Base-by-base conservation (phyloP, 148 eudicot species). In the Vaccinium vitisidaea region DNA sequence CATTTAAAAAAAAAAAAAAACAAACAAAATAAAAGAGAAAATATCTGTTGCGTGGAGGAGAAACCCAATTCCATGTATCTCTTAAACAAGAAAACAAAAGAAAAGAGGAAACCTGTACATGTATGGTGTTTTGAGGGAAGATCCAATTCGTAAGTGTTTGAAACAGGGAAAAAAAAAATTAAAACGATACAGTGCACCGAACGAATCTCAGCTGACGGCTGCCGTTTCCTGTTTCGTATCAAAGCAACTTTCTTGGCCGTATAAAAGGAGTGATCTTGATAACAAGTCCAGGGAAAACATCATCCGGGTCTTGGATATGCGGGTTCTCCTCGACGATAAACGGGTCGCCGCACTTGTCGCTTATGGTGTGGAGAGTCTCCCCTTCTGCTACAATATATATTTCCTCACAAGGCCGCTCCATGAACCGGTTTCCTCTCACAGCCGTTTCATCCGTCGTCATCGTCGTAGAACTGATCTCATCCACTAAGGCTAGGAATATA, bases 341-440 rank as follows among this genome's bases (percentile, higher is more conserved):
- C 21, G 92, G 92, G 71, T 92, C 94, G 25, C 85, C 89, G 55
- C 94, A 92, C 90, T 92, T 92, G 7, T 89, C 94, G 85, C 94
- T 86, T 14, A 92, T 92, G 6, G 91, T 92, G 77, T 92, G 84
- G 49, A 92, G 91, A 19, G 92, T 92, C 65, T 92, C 94, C 1
- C 94, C 94, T 88, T 88, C 94, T 27, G 91, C 86, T 6, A 92
- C 94, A 0, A 92, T 91, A 83, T 92, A 92, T 23, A 90, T 92
- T 74, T 92, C 92, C 1, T 92, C 94, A 74, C 94, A 92, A 15
- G 86, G 89, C 30, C 80, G 79, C 67, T 79, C 61, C 79, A 71
- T 23, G 65, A 82, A 7, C 12, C 39, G 84, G 84, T 27, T 36
- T 9, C 84, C 50, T 39, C 77, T 19, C 0, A 73, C 61, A 16